These are phyloP conservation scores for Alternaria triticina DNA, from an alignment of 2,329 filamentous ascomycete genomes.

Conservation along the genomic window DNA sequence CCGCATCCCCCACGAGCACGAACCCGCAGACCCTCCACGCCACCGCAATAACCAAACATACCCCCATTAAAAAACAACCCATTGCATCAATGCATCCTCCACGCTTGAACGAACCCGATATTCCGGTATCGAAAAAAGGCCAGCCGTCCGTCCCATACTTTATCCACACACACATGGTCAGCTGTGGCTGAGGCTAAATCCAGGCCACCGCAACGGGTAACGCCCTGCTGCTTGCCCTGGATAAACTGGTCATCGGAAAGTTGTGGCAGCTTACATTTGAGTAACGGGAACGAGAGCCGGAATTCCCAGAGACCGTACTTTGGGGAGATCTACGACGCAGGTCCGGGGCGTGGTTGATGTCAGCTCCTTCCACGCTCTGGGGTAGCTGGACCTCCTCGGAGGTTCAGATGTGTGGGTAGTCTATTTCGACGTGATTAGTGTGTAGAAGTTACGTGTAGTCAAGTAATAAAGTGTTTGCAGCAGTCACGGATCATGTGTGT, in stretches of 20 bases:
- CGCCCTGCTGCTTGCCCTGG: not conserved
- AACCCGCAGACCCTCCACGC: not conserved
- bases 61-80: not conserved
- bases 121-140: not conserved
- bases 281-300: not conserved
- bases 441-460: not conserved
- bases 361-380: not conserved
- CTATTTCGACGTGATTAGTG: not conserved
- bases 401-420: not conserved
- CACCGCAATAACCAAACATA: not conserved
- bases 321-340: constrained; percentile 5
- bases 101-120: not conserved
- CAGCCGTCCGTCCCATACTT: not conserved
- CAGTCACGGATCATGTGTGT: not conserved
- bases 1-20: not conserved
- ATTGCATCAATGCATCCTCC: not conserved
- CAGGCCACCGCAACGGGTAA: not conserved
- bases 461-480: not conserved
- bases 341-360: constrained; percentile 3
- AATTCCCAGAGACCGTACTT: not conserved
- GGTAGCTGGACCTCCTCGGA: not conserved
- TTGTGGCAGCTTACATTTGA: not conserved
- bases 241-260: constrained; percentile 1
- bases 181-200: not conserved
- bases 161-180: not conserved